Evolutionary conservation across 805 yeast genomes (phyloP).

Genomic region (Kodamaea jinghongensis): DNA sequence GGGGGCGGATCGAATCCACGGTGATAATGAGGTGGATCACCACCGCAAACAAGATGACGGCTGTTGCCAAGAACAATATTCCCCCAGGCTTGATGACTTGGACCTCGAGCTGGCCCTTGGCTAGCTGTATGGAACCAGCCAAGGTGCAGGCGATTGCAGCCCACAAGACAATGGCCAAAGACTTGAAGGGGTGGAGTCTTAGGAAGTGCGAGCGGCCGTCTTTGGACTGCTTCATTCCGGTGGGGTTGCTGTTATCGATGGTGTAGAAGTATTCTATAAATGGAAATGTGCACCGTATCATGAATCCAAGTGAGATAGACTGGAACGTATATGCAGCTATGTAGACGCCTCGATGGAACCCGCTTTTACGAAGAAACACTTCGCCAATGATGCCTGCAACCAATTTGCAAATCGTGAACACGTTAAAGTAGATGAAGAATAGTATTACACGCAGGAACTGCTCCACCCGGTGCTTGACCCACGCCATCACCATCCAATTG

Average conservation of each 20-base stretch:
- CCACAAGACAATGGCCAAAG: slow-evolving; percentile 4
- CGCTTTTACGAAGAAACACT: not conserved
- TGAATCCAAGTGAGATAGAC: slow-evolving; percentile 4
- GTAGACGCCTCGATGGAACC: slow-evolving; percentile 1
- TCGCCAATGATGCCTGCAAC: slow-evolving; percentile 2
- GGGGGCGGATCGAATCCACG: not conserved
- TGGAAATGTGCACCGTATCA: slow-evolving; percentile 4
- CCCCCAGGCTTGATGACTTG: slow-evolving; percentile 2
- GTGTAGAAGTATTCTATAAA: slow-evolving; percentile 5
- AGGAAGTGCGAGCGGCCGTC: not conserved
- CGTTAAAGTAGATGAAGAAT: slow-evolving; percentile 4
- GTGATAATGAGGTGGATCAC: not conserved
- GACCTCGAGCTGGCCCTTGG: not conserved
- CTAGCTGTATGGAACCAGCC: slow-evolving; percentile 1
- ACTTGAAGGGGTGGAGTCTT: not conserved
- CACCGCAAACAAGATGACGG: slow-evolving; percentile 1
- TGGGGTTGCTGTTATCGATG: too few species aligned
- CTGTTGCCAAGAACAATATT: not conserved
- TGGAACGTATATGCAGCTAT: slow-evolving; percentile 5
- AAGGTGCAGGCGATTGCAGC: slow-evolving; percentile 3
- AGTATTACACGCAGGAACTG: not conserved
- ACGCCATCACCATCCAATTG: slow-evolving; percentile 1
- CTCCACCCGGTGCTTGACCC: not conserved
- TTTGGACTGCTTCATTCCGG: too few species aligned
- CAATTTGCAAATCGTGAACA: slow-evolving; percentile 3